These are phyloP conservation scores for Heterococcus sp. DNA, from an alignment of 108 stramenopile species.

Conservation along the genomic window DNA sequence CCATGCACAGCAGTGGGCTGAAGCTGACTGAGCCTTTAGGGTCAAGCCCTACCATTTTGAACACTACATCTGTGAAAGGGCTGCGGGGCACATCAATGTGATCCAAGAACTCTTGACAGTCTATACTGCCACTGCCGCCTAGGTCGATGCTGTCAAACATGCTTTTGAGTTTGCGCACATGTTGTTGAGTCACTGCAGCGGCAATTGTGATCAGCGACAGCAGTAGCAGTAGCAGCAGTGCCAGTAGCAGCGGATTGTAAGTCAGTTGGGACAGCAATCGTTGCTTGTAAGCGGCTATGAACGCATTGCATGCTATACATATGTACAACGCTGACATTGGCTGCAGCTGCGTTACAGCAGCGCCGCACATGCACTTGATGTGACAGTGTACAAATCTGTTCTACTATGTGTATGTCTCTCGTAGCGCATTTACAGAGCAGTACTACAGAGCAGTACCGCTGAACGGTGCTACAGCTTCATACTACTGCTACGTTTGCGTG, in stretches of 20 bases:
- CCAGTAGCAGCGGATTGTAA: not conserved
- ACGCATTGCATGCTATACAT: too few relatives aligned
- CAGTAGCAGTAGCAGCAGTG: constrained; percentile 4
- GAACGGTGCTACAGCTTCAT: too few relatives aligned
- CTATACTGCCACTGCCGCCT: constrained; percentile 49
- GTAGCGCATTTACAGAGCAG: too few relatives aligned
- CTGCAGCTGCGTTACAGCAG: too few relatives aligned
- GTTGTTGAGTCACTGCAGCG: constrained; percentile 7
- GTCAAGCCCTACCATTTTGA: constrained; percentile 55
- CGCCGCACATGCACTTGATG: too few relatives aligned
- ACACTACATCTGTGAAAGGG: constrained; percentile 52
- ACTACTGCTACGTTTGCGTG: too few relatives aligned
- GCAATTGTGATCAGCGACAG: not conserved
- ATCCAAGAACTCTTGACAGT: constrained; percentile 54
- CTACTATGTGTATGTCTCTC: too few relatives aligned
- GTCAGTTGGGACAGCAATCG: not conserved
- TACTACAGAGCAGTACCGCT: too few relatives aligned
- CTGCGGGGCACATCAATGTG: constrained; percentile 40
- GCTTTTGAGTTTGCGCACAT: constrained; percentile 27
- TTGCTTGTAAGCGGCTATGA: too few relatives aligned
- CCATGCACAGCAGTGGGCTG: not conserved
- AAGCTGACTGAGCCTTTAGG: not conserved
- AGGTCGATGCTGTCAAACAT: constrained; percentile 51
- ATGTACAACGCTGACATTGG: too few relatives aligned
- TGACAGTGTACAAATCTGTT: too few relatives aligned